These are phyloP conservation scores for Naganishia friedmannii DNA, from an alignment of 768 basidiomycete species.

Conservation along the genomic window DNA sequence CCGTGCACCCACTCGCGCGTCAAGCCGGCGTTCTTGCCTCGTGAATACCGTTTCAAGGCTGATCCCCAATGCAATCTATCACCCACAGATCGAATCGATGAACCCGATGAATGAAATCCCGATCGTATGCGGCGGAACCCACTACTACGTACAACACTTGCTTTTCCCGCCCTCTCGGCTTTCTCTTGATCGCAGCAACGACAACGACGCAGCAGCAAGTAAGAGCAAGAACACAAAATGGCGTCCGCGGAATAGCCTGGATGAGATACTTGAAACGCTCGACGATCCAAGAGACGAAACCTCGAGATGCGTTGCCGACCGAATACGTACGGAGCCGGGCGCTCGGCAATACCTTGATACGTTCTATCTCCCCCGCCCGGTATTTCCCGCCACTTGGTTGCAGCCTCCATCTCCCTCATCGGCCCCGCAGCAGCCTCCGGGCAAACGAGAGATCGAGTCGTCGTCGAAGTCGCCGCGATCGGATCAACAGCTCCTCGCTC, in stretches of 20 bases:
- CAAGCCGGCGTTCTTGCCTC: too few relatives aligned
- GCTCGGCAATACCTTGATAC: conserved; percentile 37
- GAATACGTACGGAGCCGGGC: neutral
- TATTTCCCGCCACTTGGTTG: conserved; percentile 31
- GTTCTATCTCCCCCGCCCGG: conserved; percentile 40
- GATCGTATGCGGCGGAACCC: conserved; percentile 89
- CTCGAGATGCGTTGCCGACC: neutral
- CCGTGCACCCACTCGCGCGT: too few relatives aligned
- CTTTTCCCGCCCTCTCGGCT: conserved; percentile 64
- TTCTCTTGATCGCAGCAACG: conserved; percentile 33
- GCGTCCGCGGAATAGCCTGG: neutral
- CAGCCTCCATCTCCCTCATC: conserved; percentile 1
- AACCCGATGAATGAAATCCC: conserved; percentile 59
- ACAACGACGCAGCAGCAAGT: neutral
- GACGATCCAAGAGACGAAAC: neutral
- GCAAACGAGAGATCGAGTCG: neutral
- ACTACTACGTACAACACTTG: conserved; percentile 96
- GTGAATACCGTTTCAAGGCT: too few relatives aligned
- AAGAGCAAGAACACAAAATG: conserved; percentile 22
- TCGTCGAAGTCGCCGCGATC: neutral
- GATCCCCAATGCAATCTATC: neutral
- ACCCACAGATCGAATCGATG: conserved; percentile 20
- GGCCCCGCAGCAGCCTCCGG: neutral
- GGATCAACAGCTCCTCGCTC: conserved; percentile 50
- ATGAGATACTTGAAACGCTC: neutral